Evolutionary conservation across 2,329 filamentous ascomycete species (phyloP).

Genomic region (Ampelomyces quisqualis): DNA sequence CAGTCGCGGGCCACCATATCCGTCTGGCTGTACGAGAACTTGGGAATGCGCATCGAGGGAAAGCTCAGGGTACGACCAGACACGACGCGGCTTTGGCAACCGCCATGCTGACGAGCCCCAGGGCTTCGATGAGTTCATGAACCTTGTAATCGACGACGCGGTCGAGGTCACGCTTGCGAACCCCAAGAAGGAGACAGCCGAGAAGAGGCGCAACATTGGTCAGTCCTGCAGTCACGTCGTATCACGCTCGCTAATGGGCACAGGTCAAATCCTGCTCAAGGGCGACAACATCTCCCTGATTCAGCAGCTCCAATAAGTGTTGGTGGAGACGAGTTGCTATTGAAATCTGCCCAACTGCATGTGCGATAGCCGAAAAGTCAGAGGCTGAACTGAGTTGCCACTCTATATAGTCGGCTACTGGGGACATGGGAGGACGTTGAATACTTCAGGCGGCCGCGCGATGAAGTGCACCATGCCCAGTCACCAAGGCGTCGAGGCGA

Average conservation of each 20-base stretch:
- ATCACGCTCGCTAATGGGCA: slow-evolving; percentile 13
- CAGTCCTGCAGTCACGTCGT: slow-evolving; percentile 32
- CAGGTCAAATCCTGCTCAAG: slow-evolving; percentile 83
- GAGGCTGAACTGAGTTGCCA: background rate
- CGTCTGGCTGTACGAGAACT: slow-evolving; percentile 97
- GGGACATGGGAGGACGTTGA: slow-evolving; percentile 3
- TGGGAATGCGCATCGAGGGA: slow-evolving; percentile 90
- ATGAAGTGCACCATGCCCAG: slow-evolving; percentile 64
- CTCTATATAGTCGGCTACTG: background rate
- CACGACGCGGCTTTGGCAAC: background rate
- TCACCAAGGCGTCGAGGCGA: slow-evolving; percentile 73
- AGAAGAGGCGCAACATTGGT: slow-evolving; percentile 79
- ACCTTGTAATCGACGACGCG: slow-evolving; percentile 92
- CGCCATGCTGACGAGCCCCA: slow-evolving; percentile 43
- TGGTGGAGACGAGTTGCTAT: background rate
- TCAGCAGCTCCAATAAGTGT: slow-evolving; percentile 44
- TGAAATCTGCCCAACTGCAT: background rate
- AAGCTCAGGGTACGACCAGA: slow-evolving; percentile 77
- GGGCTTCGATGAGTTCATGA: slow-evolving; percentile 99
- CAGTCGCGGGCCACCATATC: slow-evolving; percentile 81
- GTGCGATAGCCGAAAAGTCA: background rate
- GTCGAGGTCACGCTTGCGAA: slow-evolving; percentile 85
- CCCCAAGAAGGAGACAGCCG: slow-evolving; percentile 75
- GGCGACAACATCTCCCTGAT: slow-evolving; percentile 87
- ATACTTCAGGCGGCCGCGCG: slow-evolving; percentile 22